Percentiles rank a stretch among this genome's conserved stretches.
Evolutionary conservation across 2,329 filamentous ascomycete species (phyloP).

Genomic region (Colletotrichum tropicicola): DNA sequence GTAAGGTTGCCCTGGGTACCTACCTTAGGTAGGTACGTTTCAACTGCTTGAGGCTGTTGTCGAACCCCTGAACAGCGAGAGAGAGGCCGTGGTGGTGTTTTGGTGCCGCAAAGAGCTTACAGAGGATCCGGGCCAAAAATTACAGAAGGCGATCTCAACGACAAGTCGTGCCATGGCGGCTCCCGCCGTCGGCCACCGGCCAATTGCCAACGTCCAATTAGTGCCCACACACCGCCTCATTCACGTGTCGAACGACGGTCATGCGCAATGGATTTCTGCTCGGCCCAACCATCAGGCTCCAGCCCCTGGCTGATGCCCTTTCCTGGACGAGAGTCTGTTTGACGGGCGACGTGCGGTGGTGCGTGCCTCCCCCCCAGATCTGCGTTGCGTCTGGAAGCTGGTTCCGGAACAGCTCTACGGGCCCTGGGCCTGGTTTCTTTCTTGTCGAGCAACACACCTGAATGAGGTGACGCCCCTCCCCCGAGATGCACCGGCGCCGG

Average conservation of each 20-base stretch:
- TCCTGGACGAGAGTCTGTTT: not conserved
- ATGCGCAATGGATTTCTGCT: constrained; percentile 22
- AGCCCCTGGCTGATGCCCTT: not conserved
- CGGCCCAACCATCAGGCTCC: constrained; percentile 10
- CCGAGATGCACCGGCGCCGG: not conserved
- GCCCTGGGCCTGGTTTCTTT: not conserved
- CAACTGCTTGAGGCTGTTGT: not conserved
- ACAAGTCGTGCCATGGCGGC: constrained; percentile 28
- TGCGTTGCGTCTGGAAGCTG: not conserved
- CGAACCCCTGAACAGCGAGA: not conserved
- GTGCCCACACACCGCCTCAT: constrained; percentile 29
- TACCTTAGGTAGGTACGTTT: not conserved
- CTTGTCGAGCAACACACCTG: constrained; percentile 1
- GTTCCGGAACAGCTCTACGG: not conserved
- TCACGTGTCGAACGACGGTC: constrained; percentile 30
- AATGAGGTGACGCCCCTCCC: constrained; percentile 10
- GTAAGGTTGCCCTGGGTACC: not conserved
- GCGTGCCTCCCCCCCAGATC: not conserved
- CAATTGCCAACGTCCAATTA: constrained; percentile 15
- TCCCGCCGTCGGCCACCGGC: constrained; percentile 12
- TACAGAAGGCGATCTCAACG: constrained; percentile 29
- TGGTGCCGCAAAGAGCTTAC: not conserved
- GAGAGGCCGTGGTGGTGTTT: too few relatives aligned
- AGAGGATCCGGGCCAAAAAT: constrained; percentile 18
- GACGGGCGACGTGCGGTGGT: not conserved